phyloP scores from a whole-genome alignment of 306 rosid genomes.

The Glycyrrhiza uralensis region DNA sequence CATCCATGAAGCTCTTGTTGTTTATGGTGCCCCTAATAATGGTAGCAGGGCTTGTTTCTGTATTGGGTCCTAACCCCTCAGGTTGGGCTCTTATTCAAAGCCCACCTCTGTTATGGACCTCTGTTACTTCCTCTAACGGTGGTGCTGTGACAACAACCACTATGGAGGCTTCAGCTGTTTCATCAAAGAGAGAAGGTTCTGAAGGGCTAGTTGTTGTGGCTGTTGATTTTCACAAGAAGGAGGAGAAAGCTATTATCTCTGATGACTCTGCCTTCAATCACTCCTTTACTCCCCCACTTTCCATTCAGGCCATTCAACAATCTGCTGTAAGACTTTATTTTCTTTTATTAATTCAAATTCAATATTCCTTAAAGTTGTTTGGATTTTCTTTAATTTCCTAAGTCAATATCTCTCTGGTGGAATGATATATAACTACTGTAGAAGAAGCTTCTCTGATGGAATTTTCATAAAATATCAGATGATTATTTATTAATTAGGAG shows the following conservation, averaged over 20 bases:
- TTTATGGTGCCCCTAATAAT: constrained; percentile 48
- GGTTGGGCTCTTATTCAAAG: constrained; percentile 26
- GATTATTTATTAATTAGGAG: too few species aligned
- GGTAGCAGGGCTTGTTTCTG: constrained; percentile 50
- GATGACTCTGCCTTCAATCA: constrained; percentile 43
- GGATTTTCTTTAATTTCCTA: not conserved
- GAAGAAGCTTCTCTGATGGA: constrained; percentile 1
- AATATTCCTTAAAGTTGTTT: not conserved
- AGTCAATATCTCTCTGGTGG: not conserved
- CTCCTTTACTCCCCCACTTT: constrained; percentile 52
- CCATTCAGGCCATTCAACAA: constrained; percentile 29
- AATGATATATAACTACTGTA: too few species aligned
- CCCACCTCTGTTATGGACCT: constrained; percentile 20
- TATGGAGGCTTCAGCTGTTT: not conserved
- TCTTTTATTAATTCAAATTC: not conserved
- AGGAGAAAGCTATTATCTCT: constrained; percentile 43
- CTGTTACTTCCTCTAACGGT: not conserved
- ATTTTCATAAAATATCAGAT: not conserved
- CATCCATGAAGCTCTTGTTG: constrained; percentile 42
- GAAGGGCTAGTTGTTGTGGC: constrained; percentile 34
- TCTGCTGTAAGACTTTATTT: constrained; percentile 44
- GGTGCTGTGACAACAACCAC: not conserved
- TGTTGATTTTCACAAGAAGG: constrained; percentile 14
- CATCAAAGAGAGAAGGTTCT: not conserved
- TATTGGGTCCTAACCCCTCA: constrained; percentile 50